Percentiles rank a stretch among this genome's conserved stretches.
Conservation (phyloP, 495 filamentous ascomycete genomes). For the Apodospora peruviana region DNA sequence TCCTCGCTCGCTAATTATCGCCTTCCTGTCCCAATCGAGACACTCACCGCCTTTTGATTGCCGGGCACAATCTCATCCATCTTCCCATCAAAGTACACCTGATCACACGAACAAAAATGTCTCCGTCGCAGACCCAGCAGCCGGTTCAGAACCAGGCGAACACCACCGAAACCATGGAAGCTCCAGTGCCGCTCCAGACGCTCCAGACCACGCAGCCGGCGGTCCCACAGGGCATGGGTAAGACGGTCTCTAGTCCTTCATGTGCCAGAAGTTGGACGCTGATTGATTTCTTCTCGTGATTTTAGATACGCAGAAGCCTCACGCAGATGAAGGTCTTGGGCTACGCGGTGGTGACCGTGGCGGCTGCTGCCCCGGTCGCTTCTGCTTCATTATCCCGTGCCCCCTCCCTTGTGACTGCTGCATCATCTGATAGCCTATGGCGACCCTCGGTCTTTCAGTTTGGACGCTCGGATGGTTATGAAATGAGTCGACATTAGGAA, state of each 20-base stretch:
- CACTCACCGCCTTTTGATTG: no score
- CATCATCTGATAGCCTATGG: constrained; percentile 20
- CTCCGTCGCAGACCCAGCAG: no score
- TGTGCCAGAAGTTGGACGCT: not conserved
- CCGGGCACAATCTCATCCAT: no score
- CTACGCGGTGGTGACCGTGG: constrained; percentile 35
- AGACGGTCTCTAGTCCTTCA: not conserved
- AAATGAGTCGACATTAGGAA: not conserved
- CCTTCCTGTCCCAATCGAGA: no score
- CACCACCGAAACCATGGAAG: no score
- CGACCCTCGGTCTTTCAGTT: not conserved
- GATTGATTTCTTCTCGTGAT: not conserved
- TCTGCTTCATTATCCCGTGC: constrained; percentile 42
- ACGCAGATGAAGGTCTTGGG: constrained; percentile 26
- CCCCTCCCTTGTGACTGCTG: constrained; percentile 39
- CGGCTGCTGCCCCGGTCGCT: constrained; percentile 32
- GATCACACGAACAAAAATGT: no score
- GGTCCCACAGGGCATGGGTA: constrained; percentile 30
- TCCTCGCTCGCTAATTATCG: no score
- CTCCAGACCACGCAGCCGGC: constrained; percentile 27
- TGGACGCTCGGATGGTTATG: not conserved
- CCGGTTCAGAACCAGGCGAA: no score
- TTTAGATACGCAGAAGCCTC: constrained; percentile 32
- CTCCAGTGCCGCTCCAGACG: no score
- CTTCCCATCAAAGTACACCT: no score